These are phyloP conservation scores for Meyerozyma smithsonii DNA, from an alignment of 1,139 yeast genomes.

Conservation along the genomic window DNA sequence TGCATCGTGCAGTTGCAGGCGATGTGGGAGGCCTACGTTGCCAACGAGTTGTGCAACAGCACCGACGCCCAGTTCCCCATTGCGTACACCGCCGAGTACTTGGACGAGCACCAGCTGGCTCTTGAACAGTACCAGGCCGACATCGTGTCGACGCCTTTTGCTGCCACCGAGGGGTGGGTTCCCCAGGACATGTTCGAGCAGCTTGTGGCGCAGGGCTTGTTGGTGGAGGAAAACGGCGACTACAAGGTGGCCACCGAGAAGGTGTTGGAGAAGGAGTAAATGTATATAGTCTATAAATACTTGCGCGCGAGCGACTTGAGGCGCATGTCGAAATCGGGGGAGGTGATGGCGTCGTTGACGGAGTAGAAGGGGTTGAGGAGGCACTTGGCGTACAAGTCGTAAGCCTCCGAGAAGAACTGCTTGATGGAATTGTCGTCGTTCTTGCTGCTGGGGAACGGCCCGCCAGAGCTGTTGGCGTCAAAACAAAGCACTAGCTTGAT, in stretches of 20 bases:
- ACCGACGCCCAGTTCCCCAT: constrained; percentile 52
- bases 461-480: constrained; percentile 31
- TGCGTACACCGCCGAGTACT: constrained; percentile 48
- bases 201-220: constrained; percentile 60
- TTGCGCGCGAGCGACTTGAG: constrained; percentile 72
- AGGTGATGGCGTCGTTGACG: constrained; percentile 68
- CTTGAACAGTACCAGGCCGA: constrained; percentile 66
- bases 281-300: constrained; percentile 44
- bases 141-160: constrained; percentile 70
- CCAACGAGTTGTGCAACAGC: constrained; percentile 53
- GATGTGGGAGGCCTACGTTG: constrained; percentile 69
- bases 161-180: constrained; percentile 92
- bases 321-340: constrained; percentile 71
- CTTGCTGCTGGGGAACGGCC: constrained; percentile 6
- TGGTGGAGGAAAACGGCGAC: constrained; percentile 38
- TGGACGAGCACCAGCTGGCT: constrained; percentile 51
- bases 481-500: constrained; percentile 77
- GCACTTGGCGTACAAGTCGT: constrained; percentile 84
- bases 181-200: constrained; percentile 88
- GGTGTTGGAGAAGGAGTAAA: constrained; percentile 18
- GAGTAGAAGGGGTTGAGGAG: constrained; percentile 82
- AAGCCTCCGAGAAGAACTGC: constrained; percentile 79
- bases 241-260: constrained; percentile 36
- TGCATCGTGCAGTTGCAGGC: constrained; percentile 67
- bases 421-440: constrained; percentile 70